Percentiles rank a stretch among this genome's conserved stretches.
Evolutionary conservation across 2,329 filamentous ascomycete species (phyloP).

Genomic region (Ceratocystis alfenasii): DNA sequence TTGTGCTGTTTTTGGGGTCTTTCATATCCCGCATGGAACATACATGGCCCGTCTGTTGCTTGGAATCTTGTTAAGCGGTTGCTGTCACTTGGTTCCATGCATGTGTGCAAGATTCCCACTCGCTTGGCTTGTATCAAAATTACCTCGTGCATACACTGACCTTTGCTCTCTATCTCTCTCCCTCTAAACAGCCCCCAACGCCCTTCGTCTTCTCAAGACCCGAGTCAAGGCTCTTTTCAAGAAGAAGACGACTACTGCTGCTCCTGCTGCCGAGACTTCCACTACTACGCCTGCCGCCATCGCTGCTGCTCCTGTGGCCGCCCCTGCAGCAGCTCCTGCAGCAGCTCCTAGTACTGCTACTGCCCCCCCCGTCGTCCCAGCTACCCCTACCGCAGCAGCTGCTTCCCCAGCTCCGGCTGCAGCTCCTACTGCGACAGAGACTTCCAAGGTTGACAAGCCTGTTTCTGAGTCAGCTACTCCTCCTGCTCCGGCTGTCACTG

Average conservation of each 20-base stretch:
- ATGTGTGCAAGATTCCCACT: neutral
- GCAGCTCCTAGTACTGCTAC: slow-evolving; percentile 9
- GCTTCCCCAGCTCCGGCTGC: neutral
- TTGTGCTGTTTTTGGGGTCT: neutral
- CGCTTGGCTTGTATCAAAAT: neutral
- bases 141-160: neutral
- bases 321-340: neutral
- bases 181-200: slow-evolving; percentile 33
- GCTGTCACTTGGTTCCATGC: neutral
- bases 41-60: neutral
- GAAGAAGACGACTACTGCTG: slow-evolving; percentile 31
- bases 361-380: neutral
- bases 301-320: slow-evolving; percentile 24
- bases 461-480: slow-evolving; percentile 24
- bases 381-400: neutral
- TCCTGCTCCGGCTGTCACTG: neutral
- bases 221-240: slow-evolving; percentile 45
- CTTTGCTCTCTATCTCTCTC: neutral
- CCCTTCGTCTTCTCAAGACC: slow-evolving; percentile 44
- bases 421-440: slow-evolving; percentile 12
- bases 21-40: no score
- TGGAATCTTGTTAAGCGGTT: neutral
- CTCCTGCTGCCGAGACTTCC: neutral
- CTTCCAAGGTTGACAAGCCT: slow-evolving; percentile 20
- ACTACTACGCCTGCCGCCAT: slow-evolving; percentile 23